phyloP scores from a whole-genome alignment of 208 protist genomes.

The Crithidia acanthocephali region DNA sequence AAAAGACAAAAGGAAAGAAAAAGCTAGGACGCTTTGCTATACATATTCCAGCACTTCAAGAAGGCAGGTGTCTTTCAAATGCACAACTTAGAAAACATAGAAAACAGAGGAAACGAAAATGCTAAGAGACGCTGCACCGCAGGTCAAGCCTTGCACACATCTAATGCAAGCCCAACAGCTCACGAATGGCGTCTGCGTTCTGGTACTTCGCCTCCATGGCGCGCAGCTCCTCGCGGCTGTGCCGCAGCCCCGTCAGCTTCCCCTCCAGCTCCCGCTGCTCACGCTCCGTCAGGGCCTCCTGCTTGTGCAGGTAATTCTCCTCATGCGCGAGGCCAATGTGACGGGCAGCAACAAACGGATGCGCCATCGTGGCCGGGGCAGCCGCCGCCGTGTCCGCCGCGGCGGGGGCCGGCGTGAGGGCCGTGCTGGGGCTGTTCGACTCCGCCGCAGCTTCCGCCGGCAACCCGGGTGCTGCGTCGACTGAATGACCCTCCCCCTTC shows the following conservation, averaged over 20 bases:
- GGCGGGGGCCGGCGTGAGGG: not conserved
- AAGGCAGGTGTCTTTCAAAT: no score
- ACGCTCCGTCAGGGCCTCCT: slow-evolving; percentile 47
- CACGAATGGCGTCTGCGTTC: slow-evolving; percentile 64
- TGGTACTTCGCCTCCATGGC: slow-evolving; percentile 62
- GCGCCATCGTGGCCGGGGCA: slow-evolving; percentile 44
- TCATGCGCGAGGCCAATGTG: slow-evolving; percentile 66
- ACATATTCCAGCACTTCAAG: no score
- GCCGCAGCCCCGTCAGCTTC: slow-evolving; percentile 43
- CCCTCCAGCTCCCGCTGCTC: slow-evolving; percentile 64
- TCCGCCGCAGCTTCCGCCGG: no score
- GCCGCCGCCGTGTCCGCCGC: not conserved
- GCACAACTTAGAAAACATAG: no score
- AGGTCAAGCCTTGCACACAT: no score
- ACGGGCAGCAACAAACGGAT: slow-evolving; percentile 71
- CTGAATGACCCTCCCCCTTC: no score
- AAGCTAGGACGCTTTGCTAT: not conserved
- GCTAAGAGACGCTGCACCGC: no score
- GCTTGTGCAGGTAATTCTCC: slow-evolving; percentile 60
- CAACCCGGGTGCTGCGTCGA: no score
- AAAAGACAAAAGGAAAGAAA: slow-evolving; percentile 12
- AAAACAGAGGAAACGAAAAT: no score
- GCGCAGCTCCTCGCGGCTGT: slow-evolving; percentile 42
- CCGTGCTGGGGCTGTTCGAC: not conserved
- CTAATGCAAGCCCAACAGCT: slow-evolving; percentile 32